A percentile compares a stretch with the other conserved stretches of the same genome.
These are phyloP conservation scores for Eleusine indica DNA, from an alignment of 176 grass and related monocot genomes.

Conservation along the genomic window DNA sequence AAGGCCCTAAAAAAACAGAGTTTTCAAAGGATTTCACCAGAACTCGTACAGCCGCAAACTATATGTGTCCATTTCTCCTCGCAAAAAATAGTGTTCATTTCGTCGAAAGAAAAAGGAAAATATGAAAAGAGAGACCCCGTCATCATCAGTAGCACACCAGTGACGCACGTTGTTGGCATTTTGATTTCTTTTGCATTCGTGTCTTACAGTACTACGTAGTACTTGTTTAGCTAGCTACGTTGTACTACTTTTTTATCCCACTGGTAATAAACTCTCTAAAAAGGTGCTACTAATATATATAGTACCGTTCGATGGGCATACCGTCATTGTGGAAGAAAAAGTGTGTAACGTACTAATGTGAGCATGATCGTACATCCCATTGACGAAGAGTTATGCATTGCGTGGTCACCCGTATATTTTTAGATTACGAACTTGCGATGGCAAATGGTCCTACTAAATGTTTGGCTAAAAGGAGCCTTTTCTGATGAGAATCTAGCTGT, in stretches of 20 bases:
- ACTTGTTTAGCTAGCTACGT: background rate
- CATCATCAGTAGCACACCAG: background rate
- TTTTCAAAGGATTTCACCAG: background rate
- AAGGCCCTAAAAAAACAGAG: too few relatives aligned
- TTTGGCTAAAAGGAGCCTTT: background rate
- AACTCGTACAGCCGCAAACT: background rate
- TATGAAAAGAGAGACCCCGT: background rate
- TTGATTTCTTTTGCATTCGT: background rate
- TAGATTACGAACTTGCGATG: background rate
- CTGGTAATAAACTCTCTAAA: background rate
- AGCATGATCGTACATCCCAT: background rate
- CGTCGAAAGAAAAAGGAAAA: background rate
- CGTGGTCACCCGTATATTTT: background rate
- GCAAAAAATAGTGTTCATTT: background rate
- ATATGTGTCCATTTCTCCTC: too few relatives aligned
- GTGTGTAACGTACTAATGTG: background rate
- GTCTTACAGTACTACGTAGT: too few relatives aligned
- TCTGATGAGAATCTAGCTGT: background rate
- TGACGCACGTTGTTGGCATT: background rate
- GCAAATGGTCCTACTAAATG: background rate
- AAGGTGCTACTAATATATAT: background rate
- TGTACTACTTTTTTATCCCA: background rate
- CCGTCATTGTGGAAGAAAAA: background rate
- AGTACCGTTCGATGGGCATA: background rate
- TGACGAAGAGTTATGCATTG: background rate